phyloP scores from a whole-genome alignment of 768 basidiomycete genomes.

The Baorangia bicolor region DNA sequence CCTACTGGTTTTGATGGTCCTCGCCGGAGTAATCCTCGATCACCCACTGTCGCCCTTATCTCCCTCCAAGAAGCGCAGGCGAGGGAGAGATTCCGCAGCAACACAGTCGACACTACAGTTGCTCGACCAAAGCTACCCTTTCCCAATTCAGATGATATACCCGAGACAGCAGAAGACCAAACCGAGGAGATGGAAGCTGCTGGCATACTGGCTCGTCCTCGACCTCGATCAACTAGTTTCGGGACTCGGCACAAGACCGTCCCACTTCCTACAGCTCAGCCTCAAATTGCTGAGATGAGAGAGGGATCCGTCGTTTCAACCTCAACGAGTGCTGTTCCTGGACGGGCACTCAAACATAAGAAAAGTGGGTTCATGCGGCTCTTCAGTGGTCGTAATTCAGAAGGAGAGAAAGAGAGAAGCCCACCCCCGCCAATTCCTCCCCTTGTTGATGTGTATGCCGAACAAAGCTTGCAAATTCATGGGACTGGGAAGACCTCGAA shows the following conservation, averaged over 20 bases:
- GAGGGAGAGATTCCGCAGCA: slow-evolving; percentile 55
- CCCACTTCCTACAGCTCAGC: slow-evolving; percentile 36
- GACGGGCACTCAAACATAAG: slow-evolving; percentile 65
- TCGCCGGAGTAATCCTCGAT: slow-evolving; percentile 51
- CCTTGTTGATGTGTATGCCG: slow-evolving; percentile 39
- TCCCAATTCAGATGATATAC: slow-evolving; percentile 34
- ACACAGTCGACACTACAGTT: slow-evolving; percentile 37
- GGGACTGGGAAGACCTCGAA: slow-evolving; percentile 31
- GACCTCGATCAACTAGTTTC: slow-evolving; percentile 63
- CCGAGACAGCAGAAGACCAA: slow-evolving; percentile 14
- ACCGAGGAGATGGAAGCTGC: slow-evolving; percentile 27
- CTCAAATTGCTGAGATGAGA: slow-evolving; percentile 41
- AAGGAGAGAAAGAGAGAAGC: slow-evolving; percentile 36
- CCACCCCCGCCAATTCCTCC: slow-evolving; percentile 59
- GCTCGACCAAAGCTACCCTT: slow-evolving; percentile 31
- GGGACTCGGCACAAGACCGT: slow-evolving; percentile 48
- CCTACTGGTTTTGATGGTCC: slow-evolving; percentile 34
- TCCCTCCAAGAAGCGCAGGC: slow-evolving; percentile 79
- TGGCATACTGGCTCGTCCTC: slow-evolving; percentile 30
- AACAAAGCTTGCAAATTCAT: slow-evolving; percentile 21
- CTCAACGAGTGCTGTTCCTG: slow-evolving; percentile 21
- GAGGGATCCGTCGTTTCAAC: slow-evolving; percentile 36
- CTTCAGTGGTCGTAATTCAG: slow-evolving; percentile 51
- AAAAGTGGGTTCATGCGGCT: slow-evolving; percentile 82
- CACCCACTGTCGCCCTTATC: slow-evolving; percentile 64